Base-by-base conservation (phyloP, 208 protist genomes). In the Trypanosoma mega region DNA sequence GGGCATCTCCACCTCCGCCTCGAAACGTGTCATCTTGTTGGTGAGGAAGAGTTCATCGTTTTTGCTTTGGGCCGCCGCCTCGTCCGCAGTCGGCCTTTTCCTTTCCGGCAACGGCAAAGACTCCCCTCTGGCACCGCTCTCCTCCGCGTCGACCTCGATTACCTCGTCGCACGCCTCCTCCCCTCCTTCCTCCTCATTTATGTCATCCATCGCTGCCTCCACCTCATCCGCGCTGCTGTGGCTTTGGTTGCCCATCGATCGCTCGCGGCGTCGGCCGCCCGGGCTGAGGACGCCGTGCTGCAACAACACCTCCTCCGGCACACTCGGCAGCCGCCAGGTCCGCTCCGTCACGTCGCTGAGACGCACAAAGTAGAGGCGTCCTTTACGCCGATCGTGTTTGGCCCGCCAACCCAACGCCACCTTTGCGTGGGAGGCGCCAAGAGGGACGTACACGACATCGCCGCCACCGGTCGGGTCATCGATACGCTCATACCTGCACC, bases 401-500 rank as follows among this genome's bases (percentile, higher is more conserved):
- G 63, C 33, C 16, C 21, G 27, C 52, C 63, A 61, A 36, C 53
- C 55, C 11, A 55, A 30, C n/a, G 23, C 59, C 11, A 3, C 11
- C 24, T 6, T 49, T 8, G 36, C 34, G n/a, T 55, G 36, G 2
- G 47, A 11, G 16, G 30, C 51, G 6, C 60, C 60, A 51, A 36
- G 21, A 1, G 60, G 60, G n/a, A 58, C 60, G 21, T 41, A 67
- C 27, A 58, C n/a, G 2, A 24, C 18, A 1, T 51, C 41, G 16
- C 30, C 29, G 12, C 16, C 47, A 33, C 23, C 31, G n/a, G 21
- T 50, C 16, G 3, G 20, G 7, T 26, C 36, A 0, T 51, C 41
- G 0, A 58, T 5, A 0, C 50, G 27, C 21, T 58, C 60, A n/a
- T 67, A 58, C n/a, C 18, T 4, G 51, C 60, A 67, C 11, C 41